A percentile compares a stretch with the other conserved stretches of the same genome.
These are phyloP conservation scores for Calonectria henricotiae DNA, from an alignment of 2,329 filamentous ascomycete species.

Conservation along the genomic window DNA sequence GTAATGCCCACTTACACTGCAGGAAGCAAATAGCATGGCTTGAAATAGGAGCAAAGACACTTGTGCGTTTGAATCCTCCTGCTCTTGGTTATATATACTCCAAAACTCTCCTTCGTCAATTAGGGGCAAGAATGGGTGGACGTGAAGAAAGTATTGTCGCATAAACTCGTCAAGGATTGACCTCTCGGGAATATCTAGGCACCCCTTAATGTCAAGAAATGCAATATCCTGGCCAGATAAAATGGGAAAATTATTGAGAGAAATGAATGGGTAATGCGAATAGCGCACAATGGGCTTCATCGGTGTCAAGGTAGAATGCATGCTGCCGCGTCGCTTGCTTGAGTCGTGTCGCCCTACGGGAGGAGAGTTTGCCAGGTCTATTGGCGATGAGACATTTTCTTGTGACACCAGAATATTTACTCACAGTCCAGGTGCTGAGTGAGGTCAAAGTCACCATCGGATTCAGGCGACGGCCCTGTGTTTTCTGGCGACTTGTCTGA, in stretches of 20 bases:
- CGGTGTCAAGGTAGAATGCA: not conserved
- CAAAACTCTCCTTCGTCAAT: constrained; percentile 18
- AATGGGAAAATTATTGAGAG: not conserved
- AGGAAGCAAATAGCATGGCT: constrained; percentile 22
- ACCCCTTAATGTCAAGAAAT: constrained; percentile 19
- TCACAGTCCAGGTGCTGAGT: not conserved
- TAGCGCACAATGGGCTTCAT: not conserved
- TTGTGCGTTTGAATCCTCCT: not conserved
- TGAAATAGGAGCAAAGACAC: constrained; percentile 13
- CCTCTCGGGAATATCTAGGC: constrained; percentile 6
- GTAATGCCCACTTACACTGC: constrained; percentile 2
- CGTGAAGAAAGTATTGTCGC: constrained; percentile 17
- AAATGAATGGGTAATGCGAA: constrained; percentile 12
- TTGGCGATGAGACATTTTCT: not conserved
- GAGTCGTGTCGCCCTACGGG: not conserved
- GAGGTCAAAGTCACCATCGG: not conserved
- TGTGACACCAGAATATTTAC: not conserved
- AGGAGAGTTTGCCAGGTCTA: not conserved
- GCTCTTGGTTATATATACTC: constrained; percentile 7
- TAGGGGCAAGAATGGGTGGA: constrained; percentile 16
- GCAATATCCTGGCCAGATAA: constrained; percentile 7
- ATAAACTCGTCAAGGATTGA: constrained; percentile 12
- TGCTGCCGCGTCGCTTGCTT: not conserved
- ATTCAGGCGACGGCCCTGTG: not conserved
- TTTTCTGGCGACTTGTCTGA: not conserved